Percentiles rank a stretch among this genome's conserved stretches.
Evolutionary conservation across 441 rosid genomes (phyloP).

Genomic region (Hura crepitans): DNA sequence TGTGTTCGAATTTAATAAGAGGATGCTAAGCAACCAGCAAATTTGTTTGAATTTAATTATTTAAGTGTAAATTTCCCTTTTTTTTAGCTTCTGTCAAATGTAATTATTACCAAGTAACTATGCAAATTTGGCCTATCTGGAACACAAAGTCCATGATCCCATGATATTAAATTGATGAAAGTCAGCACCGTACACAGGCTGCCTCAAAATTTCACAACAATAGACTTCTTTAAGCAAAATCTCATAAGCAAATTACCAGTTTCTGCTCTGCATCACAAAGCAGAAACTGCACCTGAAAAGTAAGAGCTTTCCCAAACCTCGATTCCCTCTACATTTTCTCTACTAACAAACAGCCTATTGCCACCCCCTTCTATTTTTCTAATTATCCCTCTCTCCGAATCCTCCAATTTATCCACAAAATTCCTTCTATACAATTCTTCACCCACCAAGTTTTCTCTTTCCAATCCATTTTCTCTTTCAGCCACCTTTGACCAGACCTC

Average conservation of each 20-base stretch:
- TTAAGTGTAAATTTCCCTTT: too few relatives aligned
- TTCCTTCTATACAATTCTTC: conserved; percentile 50
- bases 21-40: too few relatives aligned
- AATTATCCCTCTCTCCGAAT: conserved; percentile 59
- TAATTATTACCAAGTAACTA: too few relatives aligned
- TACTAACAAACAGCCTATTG: conserved; percentile 67
- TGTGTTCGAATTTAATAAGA: too few relatives aligned
- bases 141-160: too few relatives aligned
- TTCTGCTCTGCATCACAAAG: background rate
- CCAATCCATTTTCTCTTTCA: conserved; percentile 19
- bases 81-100: too few relatives aligned
- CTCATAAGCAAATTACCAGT: background rate
- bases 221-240: background rate
- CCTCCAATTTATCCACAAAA: conserved; percentile 65
- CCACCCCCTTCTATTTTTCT: conserved; percentile 76
- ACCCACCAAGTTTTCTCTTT: conserved; percentile 6
- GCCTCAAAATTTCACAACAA: background rate
- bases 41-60: too few relatives aligned
- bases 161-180: too few relatives aligned
- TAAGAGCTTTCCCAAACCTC: conserved; percentile 83
- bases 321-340: conserved; percentile 67
- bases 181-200: too few relatives aligned
- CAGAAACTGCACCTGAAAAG: conserved; percentile 31
- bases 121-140: too few relatives aligned
- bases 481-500: conserved; percentile 80